Percentiles rank a stretch among this genome's conserved stretches.
These are phyloP conservation scores for Melastoma candidum DNA, from an alignment of 441 rosid genomes.

Conservation along the genomic window DNA sequence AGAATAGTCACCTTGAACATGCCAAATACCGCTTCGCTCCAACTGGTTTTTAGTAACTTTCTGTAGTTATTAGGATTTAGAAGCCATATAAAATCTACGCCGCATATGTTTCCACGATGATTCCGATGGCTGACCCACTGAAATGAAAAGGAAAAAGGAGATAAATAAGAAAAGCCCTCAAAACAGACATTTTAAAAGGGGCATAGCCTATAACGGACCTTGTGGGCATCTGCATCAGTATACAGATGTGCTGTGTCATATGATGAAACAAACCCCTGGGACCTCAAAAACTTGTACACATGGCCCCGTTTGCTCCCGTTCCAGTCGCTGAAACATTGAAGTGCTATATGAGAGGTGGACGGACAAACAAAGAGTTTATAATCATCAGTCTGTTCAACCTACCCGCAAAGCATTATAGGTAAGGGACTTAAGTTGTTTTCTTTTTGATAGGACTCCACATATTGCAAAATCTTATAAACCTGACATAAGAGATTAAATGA, in stretches of 20 bases:
- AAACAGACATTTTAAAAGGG: background rate
- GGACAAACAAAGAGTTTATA: background rate
- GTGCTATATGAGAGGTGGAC: constrained; percentile 3
- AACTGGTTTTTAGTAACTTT: constrained; percentile 59
- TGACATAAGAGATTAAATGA: constrained; percentile 10
- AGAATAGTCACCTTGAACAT: constrained; percentile 62
- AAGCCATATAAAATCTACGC: constrained; percentile 97
- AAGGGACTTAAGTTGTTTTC: constrained; percentile 61
- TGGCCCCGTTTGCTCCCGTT: constrained; percentile 88
- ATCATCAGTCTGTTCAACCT: constrained; percentile 1
- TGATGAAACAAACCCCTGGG: constrained; percentile 78
- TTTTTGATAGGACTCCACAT: constrained; percentile 66
- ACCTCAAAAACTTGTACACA: constrained; percentile 79
- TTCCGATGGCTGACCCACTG: constrained; percentile 94
- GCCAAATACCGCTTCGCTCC: constrained; percentile 87
- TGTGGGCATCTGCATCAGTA: constrained; percentile 81
- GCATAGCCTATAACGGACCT: constrained; percentile 27
- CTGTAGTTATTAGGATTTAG: constrained; percentile 71
- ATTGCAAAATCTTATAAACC: constrained; percentile 80
- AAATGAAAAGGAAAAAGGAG: constrained; percentile 11
- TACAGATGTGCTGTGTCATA: constrained; percentile 85
- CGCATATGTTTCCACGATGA: constrained; percentile 81
- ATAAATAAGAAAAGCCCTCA: background rate
- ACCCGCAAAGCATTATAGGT: constrained; percentile 89
- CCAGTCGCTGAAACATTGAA: constrained; percentile 53